These are phyloP conservation scores for Plasmodium malariae DNA, from an alignment of 169 alveolate genomes.

Conservation along the genomic window DNA sequence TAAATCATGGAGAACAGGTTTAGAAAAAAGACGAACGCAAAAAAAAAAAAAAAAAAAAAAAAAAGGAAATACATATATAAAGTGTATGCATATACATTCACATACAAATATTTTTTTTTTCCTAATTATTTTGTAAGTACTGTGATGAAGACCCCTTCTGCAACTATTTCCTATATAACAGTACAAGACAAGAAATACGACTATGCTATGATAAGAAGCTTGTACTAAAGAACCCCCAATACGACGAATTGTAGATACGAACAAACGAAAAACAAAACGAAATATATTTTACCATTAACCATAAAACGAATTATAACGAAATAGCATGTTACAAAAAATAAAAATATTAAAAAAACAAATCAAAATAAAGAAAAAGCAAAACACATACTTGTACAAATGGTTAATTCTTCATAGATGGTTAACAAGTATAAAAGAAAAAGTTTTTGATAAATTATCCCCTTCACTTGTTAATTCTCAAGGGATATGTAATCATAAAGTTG, in stretches of 20 bases:
- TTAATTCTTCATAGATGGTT: conserved; percentile 29
- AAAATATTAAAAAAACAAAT: too few species aligned
- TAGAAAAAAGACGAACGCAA: not conserved
- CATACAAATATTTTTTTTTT: not conserved
- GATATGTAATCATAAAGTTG: conserved; percentile 55
- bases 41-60: not conserved
- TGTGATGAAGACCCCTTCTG: conserved; percentile 75
- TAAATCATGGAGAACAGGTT: conserved; percentile 59
- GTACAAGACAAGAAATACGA: conserved; percentile 53
- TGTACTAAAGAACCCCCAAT: conserved; percentile 24
- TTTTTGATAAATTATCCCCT: conserved; percentile 44
- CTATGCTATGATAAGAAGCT: conserved; percentile 67
- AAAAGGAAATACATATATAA: not conserved
- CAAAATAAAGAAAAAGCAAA: too few species aligned
- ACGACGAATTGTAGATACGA: conserved; percentile 37
- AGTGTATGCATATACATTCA: not conserved
- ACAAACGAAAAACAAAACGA: conserved; percentile 9
- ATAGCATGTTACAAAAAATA: not conserved
- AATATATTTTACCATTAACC: not conserved
- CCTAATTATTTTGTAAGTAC: not conserved
- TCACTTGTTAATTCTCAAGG: conserved; percentile 68
- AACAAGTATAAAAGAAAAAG: conserved; percentile 46
- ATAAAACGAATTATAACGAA: not conserved
- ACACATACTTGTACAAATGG: not conserved
- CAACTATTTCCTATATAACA: conserved; percentile 37